A percentile compares a stretch with the other conserved stretches of the same genome.
Conservation (phyloP, 129 eudicot species). For the Lactuca sativa region DNA sequence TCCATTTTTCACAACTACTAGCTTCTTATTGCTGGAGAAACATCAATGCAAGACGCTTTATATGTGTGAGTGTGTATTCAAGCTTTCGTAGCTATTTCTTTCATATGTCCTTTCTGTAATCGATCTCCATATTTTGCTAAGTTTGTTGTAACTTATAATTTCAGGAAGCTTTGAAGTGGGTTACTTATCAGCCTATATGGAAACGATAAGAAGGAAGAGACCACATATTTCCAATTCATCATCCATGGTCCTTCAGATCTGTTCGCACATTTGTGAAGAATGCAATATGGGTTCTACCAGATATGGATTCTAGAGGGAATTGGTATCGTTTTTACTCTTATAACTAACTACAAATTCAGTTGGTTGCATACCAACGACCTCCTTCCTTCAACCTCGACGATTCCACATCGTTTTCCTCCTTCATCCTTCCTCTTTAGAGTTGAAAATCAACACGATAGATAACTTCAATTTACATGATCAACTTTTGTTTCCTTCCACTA, state of each 20-base stretch:
- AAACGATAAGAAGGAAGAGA: slow-evolving; percentile 94
- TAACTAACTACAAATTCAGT: background rate
- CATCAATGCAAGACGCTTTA: slow-evolving; percentile 95
- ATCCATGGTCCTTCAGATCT: slow-evolving; percentile 96
- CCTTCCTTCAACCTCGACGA: too few species aligned
- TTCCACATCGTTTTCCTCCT: too few species aligned
- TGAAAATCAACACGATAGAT: too few species aligned
- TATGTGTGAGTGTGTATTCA: slow-evolving; percentile 89
- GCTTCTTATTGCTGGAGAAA: slow-evolving; percentile 87
- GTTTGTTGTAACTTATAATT: background rate
- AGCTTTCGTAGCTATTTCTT: slow-evolving; percentile 4
- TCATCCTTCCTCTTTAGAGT: too few species aligned
- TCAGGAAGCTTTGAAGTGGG: slow-evolving; percentile 93
- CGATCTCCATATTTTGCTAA: background rate
- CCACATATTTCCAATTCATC: slow-evolving; percentile 97
- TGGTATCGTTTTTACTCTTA: slow-evolving; percentile 43
- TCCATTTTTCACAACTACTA: slow-evolving; percentile 91
- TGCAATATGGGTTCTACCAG: slow-evolving; percentile 93
- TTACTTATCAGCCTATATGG: slow-evolving; percentile 95
- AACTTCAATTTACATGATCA: too few species aligned
- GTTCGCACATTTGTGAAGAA: slow-evolving; percentile 79
- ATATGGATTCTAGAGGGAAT: slow-evolving; percentile 98
- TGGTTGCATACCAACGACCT: too few species aligned
- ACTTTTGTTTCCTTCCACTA: too few species aligned
- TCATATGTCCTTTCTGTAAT: background rate